phyloP scores from a whole-genome alignment of 768 basidiomycete species.

The Podaxis sp. region DNA sequence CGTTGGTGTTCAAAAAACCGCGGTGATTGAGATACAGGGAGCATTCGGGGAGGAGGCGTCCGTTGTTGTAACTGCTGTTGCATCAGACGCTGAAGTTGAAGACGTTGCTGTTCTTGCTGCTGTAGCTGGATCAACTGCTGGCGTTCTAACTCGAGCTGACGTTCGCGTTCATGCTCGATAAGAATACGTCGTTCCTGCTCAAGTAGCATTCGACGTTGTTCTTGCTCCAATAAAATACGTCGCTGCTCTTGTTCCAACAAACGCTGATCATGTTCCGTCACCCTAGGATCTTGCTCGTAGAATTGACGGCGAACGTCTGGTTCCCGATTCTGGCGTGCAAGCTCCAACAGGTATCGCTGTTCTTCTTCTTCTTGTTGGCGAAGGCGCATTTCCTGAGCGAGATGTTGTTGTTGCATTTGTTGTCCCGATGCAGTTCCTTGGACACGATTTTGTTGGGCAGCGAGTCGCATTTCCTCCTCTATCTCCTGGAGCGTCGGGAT shows the following conservation, averaged over 20 bases:
- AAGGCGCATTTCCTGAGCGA: constrained; percentile 24
- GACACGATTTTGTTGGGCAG: constrained; percentile 40
- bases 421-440: constrained; percentile 14
- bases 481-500: constrained; percentile 74
- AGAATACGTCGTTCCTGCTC: not conserved
- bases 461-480: constrained; percentile 78
- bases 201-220: constrained; percentile 3
- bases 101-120: constrained; percentile 42
- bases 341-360: constrained; percentile 6
- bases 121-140: constrained; percentile 29
- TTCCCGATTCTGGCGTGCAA: not conserved
- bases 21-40: constrained; percentile 73
- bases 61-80: constrained; percentile 47
- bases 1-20: constrained; percentile 76
- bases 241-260: constrained; percentile 8
- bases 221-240: constrained; percentile 1
- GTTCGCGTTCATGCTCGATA: constrained; percentile 16
- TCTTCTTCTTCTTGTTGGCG: constrained; percentile 28
- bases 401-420: constrained; percentile 20
- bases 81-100: constrained; percentile 50
- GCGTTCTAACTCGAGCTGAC: constrained; percentile 18
- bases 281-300: constrained; percentile 7
- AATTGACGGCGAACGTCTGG: constrained; percentile 8
- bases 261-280: constrained; percentile 10
- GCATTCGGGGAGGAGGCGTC: constrained; percentile 74